A percentile compares a stretch with the other conserved stretches of the same genome.
phyloP scores from a whole-genome alignment of 768 basidiomycete genomes.

The Lentinula detonsa region DNA sequence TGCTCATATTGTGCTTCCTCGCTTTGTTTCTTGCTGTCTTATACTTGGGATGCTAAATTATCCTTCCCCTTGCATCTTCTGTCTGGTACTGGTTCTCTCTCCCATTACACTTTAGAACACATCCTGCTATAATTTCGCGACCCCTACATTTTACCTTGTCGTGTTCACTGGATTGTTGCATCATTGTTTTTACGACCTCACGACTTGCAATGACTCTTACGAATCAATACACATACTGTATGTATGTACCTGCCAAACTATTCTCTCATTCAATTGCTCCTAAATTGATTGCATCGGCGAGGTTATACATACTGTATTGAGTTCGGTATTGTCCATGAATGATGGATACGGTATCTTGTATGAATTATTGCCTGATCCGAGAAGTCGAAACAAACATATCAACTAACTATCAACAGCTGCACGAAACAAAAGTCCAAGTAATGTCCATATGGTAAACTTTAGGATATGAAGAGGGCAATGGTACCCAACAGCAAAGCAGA shows the following conservation, averaged over 20 bases:
- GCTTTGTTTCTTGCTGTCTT: background rate
- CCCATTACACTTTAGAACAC: background rate
- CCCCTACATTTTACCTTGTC: background rate
- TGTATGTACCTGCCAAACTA: no score
- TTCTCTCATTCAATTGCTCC: no score
- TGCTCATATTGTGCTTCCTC: background rate
- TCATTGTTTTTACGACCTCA: background rate
- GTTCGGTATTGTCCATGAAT: no score
- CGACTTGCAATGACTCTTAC: background rate
- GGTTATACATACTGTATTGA: no score
- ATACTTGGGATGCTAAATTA: background rate
- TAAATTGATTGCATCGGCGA: no score
- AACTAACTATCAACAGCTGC: background rate
- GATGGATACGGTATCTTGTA: background rate
- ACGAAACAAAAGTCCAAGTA: background rate
- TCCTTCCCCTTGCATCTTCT: background rate
- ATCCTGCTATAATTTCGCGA: background rate
- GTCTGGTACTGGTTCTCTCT: background rate
- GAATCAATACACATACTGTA: background rate
- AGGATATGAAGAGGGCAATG: slow-evolving; percentile 1
- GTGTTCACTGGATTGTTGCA: background rate
- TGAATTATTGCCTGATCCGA: background rate
- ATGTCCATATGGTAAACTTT: background rate
- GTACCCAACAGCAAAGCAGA: background rate
- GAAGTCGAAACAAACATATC: background rate